Base-by-base conservation (phyloP, 2,329 filamentous ascomycete species). In the Pyricularia grisea region DNA sequence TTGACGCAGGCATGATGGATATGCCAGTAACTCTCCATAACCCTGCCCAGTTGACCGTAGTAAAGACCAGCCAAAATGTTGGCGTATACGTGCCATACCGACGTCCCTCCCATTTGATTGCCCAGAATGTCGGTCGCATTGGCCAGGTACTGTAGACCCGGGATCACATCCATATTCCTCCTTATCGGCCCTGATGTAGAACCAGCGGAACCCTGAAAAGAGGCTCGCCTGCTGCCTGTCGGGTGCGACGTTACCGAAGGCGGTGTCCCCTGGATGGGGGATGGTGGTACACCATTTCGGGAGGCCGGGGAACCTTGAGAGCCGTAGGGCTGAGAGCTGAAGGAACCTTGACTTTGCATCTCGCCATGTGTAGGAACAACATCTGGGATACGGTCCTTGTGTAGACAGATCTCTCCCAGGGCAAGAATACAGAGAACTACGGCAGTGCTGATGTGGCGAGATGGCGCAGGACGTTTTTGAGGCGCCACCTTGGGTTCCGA, bases 131-230 rank as follows among this genome's bases (percentile, higher is more conserved):
- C 91, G 0, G 90, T 90, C 2, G 93, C 94, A 71, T 92, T 89
- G 0, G 92, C 91, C 77, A 94, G 97, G 76, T 97, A 97, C 33
- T 93, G 91, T 70, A 98, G 81, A 0, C 95, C 95, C 0, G 95
- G 94, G 71, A 97, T 91, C 7, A 91, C 85, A 74, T 98, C 93
- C 67, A 95, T 84, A 75, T 97, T 97, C 73, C 86, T 73, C 72
- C 76, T 81, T 3, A 67, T 70, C 10, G 60, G 68, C 20, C 69
- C 69, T 6, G 73, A 66, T 2, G 42, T 50, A 10, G 42, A 50
- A 63, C 69, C 31, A 14, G 72, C 61, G 72, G 73, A 71, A 78
- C 82, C 74, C 65, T 88, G 83, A 63, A 85, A 76, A 0, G 86
- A 88, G 4, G 81, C 80, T 69, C 85, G 80, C 67, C 87, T 81